Base-by-base conservation (phyloP, 1,139 yeast genomes). In the Yamadazyma epiphylla region DNA sequence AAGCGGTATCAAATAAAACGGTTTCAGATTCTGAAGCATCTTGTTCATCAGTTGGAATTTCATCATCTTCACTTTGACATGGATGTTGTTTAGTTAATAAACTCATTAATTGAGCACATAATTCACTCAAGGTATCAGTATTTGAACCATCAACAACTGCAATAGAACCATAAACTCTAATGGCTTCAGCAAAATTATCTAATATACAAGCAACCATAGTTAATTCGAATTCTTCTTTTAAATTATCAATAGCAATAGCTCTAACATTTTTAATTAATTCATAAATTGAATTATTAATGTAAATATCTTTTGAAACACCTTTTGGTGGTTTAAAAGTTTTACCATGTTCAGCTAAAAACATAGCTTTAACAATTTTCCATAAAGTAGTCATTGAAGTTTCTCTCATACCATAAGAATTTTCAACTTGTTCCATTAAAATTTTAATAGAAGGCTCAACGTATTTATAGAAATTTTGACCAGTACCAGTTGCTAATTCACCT, bases 21-120 rank as follows among this genome's bases (percentile, higher is more conserved):
- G 88, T 87, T 45, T 89, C 97, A 41, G 87, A 74, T 64, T 91
- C 98, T 24, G 95, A 80, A 26, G 88, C 72, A 51, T 84, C 94
- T 36, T 70, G 71, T 34, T 70, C 78, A 31, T 76, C 81, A 31
- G 70, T 80, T 33, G 76, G 72, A 27, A 53, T 62, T 39, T 65
- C 71, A 33, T 66, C 73, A 38, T 66, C 73, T 45, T 66, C 71
- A 26, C 78, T 62, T 70, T 88, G 96, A 55, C 91, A 84, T 32
- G 81, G 71, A 53, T 89, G 97, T 47, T 81, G 80, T 51, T 83
- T 84, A 61, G 80, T 80, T 55, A 89, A 68, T 38, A 89, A 68
- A 41, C 70, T 64, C 74, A 84, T 69, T 42, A 88, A 64, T 54
- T 81, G 85, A 25, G 74, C 70, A 51, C 94, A 80, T 39, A 88